These are phyloP conservation scores for Termitomyces sp. DNA, from an alignment of 768 basidiomycete genomes.

Conservation along the genomic window DNA sequence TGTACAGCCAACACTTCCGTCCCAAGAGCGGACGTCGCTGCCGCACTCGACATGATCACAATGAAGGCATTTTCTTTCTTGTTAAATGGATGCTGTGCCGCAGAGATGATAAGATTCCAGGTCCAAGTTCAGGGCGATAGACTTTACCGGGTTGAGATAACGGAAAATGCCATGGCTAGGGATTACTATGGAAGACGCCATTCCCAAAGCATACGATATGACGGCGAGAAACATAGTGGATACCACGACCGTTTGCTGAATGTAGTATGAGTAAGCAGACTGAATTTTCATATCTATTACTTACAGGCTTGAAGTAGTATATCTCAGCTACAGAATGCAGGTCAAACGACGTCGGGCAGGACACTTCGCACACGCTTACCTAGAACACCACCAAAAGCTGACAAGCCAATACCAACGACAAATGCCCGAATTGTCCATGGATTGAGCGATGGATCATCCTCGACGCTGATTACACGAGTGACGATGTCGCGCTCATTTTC, in stretches of 20 bases:
- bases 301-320: slow-evolving; percentile 56
- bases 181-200: slow-evolving; percentile 38
- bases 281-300: not conserved
- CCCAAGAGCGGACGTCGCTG: slow-evolving; percentile 46
- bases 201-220: slow-evolving; percentile 45
- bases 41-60: slow-evolving; percentile 52
- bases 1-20: slow-evolving; percentile 53
- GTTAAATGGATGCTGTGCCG: slow-evolving; percentile 48
- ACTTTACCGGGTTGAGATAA: slow-evolving; percentile 47
- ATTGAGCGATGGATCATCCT: slow-evolving; percentile 40
- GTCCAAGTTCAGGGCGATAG: not conserved
- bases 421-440: slow-evolving; percentile 44
- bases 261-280: not conserved
- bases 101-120: not conserved
- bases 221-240: slow-evolving; percentile 52
- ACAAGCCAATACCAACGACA: slow-evolving; percentile 40
- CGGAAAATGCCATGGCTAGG: slow-evolving; percentile 40
- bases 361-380: slow-evolving; percentile 22
- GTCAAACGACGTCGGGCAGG: slow-evolving; percentile 3
- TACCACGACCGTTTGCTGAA: slow-evolving; percentile 45
- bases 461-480: slow-evolving; percentile 39
- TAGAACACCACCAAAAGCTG: slow-evolving; percentile 44
- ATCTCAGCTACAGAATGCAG: slow-evolving; percentile 38
- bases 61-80: slow-evolving; percentile 57
- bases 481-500: slow-evolving; percentile 41